Evolutionary conservation across 75 land plant species (phyloP).

Genomic region (Pseudotsuga menziesii): DNA sequence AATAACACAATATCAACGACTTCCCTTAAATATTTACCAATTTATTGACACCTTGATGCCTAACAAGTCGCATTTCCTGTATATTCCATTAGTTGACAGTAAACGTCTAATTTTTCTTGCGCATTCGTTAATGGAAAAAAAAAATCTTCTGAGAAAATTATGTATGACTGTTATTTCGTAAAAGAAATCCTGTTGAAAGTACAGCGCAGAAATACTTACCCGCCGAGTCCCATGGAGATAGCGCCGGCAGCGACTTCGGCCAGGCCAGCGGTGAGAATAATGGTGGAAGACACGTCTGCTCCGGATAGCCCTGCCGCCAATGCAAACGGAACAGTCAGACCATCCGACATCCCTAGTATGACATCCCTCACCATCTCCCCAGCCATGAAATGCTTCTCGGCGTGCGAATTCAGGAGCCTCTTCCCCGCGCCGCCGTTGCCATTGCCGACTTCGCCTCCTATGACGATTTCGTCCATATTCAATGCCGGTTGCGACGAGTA

Average conservation of each 20-base stretch:
- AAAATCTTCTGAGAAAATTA: no score
- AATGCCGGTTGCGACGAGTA: no score
- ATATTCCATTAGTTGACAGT: no score
- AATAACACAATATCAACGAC: no score
- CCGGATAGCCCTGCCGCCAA: constrained; percentile 43
- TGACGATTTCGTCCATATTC: not conserved
- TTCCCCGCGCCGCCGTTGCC: not conserved
- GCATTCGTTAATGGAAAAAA: not conserved
- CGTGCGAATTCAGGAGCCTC: no score
- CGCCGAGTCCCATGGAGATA: constrained; percentile 99
- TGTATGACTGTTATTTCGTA: no score
- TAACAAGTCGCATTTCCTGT: no score
- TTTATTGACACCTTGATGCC: no score
- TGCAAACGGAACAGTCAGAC: constrained; percentile 26
- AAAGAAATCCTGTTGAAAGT: no score
- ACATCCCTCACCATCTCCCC: constrained; percentile 27
- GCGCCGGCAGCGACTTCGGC: constrained; percentile 99
- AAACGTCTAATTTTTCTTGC: not conserved
- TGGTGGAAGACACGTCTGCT: constrained; percentile 74
- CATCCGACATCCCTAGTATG: constrained; percentile 23
- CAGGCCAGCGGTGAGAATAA: constrained; percentile 91
- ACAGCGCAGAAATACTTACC: constrained; percentile 23
- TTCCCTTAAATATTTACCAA: no score
- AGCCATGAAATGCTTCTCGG: constrained; percentile 15
- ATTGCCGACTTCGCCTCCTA: not conserved